Evolutionary conservation across 2,329 filamentous ascomycete genomes (phyloP).

Genomic region (Ceratocystiopsis minuta): DNA sequence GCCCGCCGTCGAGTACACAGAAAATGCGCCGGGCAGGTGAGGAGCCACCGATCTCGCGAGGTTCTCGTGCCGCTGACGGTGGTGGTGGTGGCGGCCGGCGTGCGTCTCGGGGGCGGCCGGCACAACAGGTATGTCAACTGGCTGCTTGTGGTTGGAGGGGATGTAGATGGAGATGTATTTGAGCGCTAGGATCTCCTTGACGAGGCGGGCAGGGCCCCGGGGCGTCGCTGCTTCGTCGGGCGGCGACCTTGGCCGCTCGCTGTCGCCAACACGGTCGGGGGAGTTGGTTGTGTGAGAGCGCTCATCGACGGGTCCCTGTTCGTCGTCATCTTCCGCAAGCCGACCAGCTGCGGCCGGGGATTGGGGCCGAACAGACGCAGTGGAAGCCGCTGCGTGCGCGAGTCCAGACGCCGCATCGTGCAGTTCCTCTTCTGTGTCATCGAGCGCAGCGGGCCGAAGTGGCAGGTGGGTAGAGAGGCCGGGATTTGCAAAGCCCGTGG

Average conservation of each 20-base stretch:
- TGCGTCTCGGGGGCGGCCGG: not conserved
- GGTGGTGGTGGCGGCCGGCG: not conserved
- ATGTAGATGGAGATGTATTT: conserved; percentile 35
- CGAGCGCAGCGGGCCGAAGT: no score
- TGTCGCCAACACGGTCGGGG: not conserved
- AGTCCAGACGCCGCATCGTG: no score
- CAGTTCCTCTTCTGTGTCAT: no score
- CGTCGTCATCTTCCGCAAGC: no score
- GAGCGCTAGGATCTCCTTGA: conserved; percentile 35
- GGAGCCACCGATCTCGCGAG: conserved; percentile 24
- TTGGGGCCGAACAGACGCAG: no score
- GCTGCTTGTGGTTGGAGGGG: conserved; percentile 26
- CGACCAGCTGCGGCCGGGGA: no score
- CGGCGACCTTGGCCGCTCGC: conserved; percentile 1
- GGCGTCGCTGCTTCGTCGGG: conserved; percentile 29
- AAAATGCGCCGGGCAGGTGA: conserved; percentile 44
- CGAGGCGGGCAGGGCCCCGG: conserved; percentile 32
- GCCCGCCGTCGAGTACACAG: conserved; percentile 20
- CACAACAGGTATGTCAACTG: no score
- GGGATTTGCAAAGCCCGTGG: no score
- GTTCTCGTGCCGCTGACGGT: conserved; percentile 1
- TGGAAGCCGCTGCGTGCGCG: no score
- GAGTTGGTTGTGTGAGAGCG: not conserved
- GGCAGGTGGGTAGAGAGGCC: no score
- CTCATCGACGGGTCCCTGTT: no score